phyloP scores from a whole-genome alignment of 75 land plant species.

The Picea sitchensis region DNA sequence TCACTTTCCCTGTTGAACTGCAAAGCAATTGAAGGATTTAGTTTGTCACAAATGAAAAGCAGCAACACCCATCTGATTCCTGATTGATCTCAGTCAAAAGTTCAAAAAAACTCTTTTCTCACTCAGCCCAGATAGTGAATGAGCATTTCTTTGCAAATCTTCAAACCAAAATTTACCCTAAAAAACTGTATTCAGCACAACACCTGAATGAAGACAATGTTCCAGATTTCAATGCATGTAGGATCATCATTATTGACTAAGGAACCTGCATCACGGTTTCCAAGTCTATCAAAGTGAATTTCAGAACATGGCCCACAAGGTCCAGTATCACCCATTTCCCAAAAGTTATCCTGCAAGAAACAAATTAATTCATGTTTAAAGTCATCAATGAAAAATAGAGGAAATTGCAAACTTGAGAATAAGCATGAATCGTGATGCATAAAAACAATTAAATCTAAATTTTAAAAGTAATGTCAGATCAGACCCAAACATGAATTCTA shows the following conservation, averaged over 20 bases:
- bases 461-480: neutral
- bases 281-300: slow-evolving; percentile 91
- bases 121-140: neutral
- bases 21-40: slow-evolving; percentile 1
- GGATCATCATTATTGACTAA: slow-evolving; percentile 98
- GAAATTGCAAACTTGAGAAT: neutral
- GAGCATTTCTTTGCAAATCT: neutral
- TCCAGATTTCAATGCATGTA: slow-evolving; percentile 98
- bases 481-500: neutral
- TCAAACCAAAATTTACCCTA: slow-evolving; percentile 4
- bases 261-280: slow-evolving; percentile 72
- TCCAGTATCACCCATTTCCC: slow-evolving; percentile 99
- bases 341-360: slow-evolving; percentile 78
- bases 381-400: neutral
- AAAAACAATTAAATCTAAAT: too few relatives aligned
- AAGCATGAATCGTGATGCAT: neutral
- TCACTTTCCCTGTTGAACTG: slow-evolving; percentile 95
- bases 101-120: neutral
- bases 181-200: neutral
- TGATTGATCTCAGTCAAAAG: neutral
- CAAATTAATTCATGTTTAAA: neutral
- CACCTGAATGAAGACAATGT: slow-evolving; percentile 96
- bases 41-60: slow-evolving; percentile 8
- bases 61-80: neutral
- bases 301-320: slow-evolving; percentile 99